Conservation (phyloP, 2,329 filamentous ascomycete species). For the Metarhizium anisopliae region DNA sequence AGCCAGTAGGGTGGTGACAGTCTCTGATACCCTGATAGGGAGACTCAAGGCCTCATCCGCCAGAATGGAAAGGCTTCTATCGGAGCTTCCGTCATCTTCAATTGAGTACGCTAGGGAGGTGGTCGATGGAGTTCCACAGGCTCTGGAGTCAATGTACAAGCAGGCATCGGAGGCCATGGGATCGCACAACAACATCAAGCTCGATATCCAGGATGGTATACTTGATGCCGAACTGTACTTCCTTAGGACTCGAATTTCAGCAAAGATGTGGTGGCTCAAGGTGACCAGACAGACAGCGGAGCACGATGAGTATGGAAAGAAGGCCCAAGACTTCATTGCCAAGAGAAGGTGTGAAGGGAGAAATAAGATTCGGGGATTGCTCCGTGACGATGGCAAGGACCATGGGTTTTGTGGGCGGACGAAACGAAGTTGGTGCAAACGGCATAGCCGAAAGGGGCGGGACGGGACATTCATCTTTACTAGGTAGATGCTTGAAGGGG, state of each 20-base stretch:
- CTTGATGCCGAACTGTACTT: conserved; percentile 28
- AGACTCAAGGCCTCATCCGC: conserved; percentile 12
- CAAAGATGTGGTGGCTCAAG: conserved; percentile 49
- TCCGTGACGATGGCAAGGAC: not conserved
- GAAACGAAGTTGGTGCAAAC: not conserved
- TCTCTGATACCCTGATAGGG: conserved; percentile 19
- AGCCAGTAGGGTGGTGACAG: conserved; percentile 13
- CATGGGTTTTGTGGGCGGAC: not conserved
- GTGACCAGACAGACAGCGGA: conserved; percentile 40
- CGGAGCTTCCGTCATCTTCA: conserved; percentile 11
- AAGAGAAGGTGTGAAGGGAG: not conserved
- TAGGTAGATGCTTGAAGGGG: not conserved
- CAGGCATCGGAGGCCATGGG: conserved; percentile 18
- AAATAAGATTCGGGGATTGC: not conserved
- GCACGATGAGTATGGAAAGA: conserved; percentile 34
- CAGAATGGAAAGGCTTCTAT: conserved; percentile 15
- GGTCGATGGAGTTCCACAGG: conserved; percentile 12
- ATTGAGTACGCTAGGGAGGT: conserved; percentile 10
- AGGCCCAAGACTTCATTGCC: conserved; percentile 34
- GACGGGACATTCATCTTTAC: not conserved
- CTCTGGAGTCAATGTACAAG: conserved; percentile 23
- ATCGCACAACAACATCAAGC: not conserved
- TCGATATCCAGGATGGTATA: not conserved
- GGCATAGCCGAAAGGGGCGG: not conserved
- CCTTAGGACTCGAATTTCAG: conserved; percentile 44